Conservation (phyloP, 331 rosid species). For the Spiraea crenata region DNA sequence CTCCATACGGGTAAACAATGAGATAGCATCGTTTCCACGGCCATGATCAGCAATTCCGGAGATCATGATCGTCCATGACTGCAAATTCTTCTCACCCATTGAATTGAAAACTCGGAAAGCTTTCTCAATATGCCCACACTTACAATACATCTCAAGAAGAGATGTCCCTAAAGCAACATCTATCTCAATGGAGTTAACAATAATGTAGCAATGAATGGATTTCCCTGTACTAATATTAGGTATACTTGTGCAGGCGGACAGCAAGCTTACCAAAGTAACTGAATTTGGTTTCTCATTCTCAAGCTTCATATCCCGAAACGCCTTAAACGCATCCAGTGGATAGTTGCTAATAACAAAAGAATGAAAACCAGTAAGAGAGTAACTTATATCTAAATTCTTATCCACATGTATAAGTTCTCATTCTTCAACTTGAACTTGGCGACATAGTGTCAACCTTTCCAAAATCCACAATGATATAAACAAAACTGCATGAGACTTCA, state of each 20-base stretch:
- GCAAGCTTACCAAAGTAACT: slow-evolving; percentile 56
- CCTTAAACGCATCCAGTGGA: slow-evolving; percentile 30
- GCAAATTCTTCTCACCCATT: slow-evolving; percentile 48
- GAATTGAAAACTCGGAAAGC: slow-evolving; percentile 43
- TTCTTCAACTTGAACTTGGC: no score
- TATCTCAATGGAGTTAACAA: slow-evolving; percentile 27
- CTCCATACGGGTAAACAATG: slow-evolving; percentile 47
- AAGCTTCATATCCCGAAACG: slow-evolving; percentile 40
- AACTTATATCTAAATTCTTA: no score
- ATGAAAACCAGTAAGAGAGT: not conserved
- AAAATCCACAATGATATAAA: no score
- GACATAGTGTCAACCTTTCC: no score
- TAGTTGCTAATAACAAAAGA: slow-evolving; percentile 23
- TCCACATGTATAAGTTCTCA: no score
- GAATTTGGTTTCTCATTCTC: slow-evolving; percentile 41
- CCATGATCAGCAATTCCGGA: slow-evolving; percentile 63
- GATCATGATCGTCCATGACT: slow-evolving; percentile 63
- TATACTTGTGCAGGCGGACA: slow-evolving; percentile 44
- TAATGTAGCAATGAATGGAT: slow-evolving; percentile 49
- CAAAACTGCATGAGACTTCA: no score
- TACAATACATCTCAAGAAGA: slow-evolving; percentile 53
- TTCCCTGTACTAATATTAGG: slow-evolving; percentile 34
- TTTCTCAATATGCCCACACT: slow-evolving; percentile 45
- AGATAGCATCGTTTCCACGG: slow-evolving; percentile 33
- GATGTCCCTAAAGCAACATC: slow-evolving; percentile 55